Percentiles rank a stretch among this genome's conserved stretches.
Conservation (phyloP, 345 rosid genomes). For the Streptanthus diversifolius region DNA sequence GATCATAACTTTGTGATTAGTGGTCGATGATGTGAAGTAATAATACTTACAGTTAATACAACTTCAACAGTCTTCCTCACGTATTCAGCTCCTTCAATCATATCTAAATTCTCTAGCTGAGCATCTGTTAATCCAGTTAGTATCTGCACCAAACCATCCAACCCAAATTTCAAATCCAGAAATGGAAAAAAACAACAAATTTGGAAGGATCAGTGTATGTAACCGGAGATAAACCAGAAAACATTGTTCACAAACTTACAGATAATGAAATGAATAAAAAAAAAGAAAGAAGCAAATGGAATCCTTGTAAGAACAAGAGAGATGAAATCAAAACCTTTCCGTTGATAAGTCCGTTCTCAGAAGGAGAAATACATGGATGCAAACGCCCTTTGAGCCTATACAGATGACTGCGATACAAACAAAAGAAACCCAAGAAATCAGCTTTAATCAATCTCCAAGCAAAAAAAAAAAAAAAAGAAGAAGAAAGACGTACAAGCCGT, state of each 20-base stretch:
- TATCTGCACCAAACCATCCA: slow-evolving; percentile 41
- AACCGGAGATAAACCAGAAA: background rate
- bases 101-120: slow-evolving; percentile 58
- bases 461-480: background rate
- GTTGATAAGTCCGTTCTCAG: slow-evolving; percentile 38
- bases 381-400: slow-evolving; percentile 81
- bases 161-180: background rate
- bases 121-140: slow-evolving; percentile 58
- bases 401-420: slow-evolving; percentile 48
- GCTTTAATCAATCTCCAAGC: background rate
- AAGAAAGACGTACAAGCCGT: slow-evolving; percentile 46
- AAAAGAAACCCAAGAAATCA: background rate
- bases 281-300: background rate
- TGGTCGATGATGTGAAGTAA: background rate
- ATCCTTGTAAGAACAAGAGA: background rate
- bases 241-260: background rate
- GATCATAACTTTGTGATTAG: background rate
- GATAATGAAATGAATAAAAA: background rate
- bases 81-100: slow-evolving; percentile 73
- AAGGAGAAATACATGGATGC: slow-evolving; percentile 77
- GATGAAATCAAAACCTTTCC: slow-evolving; percentile 47
- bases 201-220: background rate
- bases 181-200: background rate
- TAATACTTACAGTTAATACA: slow-evolving; percentile 42
- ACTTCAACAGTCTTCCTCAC: slow-evolving; percentile 57